Percentiles rank a stretch among this genome's conserved stretches.
These are phyloP conservation scores for Closterium sp. DNA, from an alignment of 139 green algal genomes.

Conservation along the genomic window DNA sequence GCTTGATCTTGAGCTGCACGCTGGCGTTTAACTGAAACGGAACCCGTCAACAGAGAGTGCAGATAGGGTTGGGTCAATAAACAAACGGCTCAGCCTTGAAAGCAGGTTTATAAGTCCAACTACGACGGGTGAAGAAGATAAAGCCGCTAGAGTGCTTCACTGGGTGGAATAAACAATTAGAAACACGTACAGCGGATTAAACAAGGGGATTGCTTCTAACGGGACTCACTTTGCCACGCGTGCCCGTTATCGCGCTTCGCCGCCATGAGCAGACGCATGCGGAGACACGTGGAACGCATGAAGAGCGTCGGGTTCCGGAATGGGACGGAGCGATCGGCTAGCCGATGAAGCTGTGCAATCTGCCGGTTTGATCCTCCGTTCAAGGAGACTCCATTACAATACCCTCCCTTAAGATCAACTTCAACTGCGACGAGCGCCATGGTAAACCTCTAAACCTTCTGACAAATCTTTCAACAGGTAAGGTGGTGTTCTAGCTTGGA, in stretches of 20 bases:
- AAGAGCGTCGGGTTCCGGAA: background rate
- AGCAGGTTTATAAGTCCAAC: too few relatives aligned
- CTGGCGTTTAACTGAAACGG: background rate
- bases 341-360: background rate
- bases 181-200: too few relatives aligned
- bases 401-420: background rate
- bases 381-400: background rate
- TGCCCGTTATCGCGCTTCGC: background rate
- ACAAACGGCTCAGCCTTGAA: background rate
- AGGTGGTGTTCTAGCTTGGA: background rate
- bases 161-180: too few relatives aligned
- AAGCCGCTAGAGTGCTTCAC: too few relatives aligned
- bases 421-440: background rate
- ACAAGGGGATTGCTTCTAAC: too few relatives aligned
- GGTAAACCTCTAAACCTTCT: background rate
- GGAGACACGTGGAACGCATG: background rate
- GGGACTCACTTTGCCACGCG: background rate
- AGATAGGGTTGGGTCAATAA: background rate
- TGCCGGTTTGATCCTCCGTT: background rate
- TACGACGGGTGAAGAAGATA: too few relatives aligned
- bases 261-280: background rate
- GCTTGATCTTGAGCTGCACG: background rate
- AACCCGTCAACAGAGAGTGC: background rate
- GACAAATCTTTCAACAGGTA: background rate
- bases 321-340: background rate